Percentiles rank a stretch among this genome's conserved stretches.
phyloP scores from a whole-genome alignment of 2,329 filamentous ascomycete genomes.

The Tolypocladium ophioglossoides region DNA sequence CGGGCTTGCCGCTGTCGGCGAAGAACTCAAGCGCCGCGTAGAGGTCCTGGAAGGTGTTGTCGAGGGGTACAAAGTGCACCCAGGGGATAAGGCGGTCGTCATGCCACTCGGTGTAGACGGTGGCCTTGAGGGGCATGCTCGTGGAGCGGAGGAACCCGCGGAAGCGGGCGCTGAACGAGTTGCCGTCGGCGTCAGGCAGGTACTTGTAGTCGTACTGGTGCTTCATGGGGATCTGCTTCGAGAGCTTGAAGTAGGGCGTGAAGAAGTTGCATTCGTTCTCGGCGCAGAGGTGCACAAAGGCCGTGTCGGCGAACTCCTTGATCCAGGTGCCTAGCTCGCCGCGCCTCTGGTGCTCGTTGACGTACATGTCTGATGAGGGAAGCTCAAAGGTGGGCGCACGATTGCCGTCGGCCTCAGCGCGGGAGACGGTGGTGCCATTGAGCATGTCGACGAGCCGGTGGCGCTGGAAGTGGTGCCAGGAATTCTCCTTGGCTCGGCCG shows the following conservation, averaged over 20 bases:
- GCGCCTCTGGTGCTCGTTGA: slow-evolving; percentile 24
- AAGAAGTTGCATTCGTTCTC: slow-evolving; percentile 28
- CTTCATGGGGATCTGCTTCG: slow-evolving; percentile 28
- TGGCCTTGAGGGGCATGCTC: slow-evolving; percentile 58
- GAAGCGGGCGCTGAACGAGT: slow-evolving; percentile 53
- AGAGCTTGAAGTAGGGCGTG: slow-evolving; percentile 21
- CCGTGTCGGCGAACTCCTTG: slow-evolving; percentile 26
- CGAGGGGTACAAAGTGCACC: slow-evolving; percentile 63
- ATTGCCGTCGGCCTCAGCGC: slow-evolving; percentile 29
- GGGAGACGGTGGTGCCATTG: slow-evolving; percentile 47
- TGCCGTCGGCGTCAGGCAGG: slow-evolving; percentile 62
- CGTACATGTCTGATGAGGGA: slow-evolving; percentile 30
- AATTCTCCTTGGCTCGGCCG: slow-evolving; percentile 39
- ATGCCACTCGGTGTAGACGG: slow-evolving; percentile 67
- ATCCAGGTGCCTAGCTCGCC: slow-evolving; percentile 31
- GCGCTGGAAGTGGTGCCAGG: slow-evolving; percentile 61
- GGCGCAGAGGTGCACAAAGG: slow-evolving; percentile 32
- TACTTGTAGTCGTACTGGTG: slow-evolving; percentile 50
- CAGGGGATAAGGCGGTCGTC: slow-evolving; percentile 58
- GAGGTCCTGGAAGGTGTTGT: slow-evolving; percentile 56
- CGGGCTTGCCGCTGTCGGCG: slow-evolving; percentile 32
- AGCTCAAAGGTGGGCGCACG: slow-evolving; percentile 38
- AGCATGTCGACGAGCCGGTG: slow-evolving; percentile 61
- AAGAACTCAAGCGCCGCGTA: slow-evolving; percentile 59
- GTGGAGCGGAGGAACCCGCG: slow-evolving; percentile 53